A percentile compares a stretch with the other conserved stretches of the same genome.
These are phyloP conservation scores for Gossypium raimondii DNA, from an alignment of 345 rosid species.

Conservation along the genomic window DNA sequence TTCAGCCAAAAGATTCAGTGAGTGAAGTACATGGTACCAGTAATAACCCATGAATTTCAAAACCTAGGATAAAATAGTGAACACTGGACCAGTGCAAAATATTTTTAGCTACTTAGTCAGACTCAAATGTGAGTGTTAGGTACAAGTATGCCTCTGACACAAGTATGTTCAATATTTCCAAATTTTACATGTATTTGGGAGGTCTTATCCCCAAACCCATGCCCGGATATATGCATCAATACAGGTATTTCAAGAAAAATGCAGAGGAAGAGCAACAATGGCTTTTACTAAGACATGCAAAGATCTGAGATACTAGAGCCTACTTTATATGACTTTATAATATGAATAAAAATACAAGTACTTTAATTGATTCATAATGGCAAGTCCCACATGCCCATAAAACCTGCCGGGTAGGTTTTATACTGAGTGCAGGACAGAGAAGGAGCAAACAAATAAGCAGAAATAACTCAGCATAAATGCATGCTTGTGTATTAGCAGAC, in stretches of 20 bases:
- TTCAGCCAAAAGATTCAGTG: neutral
- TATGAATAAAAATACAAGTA: neutral
- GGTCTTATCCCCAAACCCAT: neutral
- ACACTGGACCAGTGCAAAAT: neutral
- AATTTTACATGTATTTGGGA: neutral
- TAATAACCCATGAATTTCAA: neutral
- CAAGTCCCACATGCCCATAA: constrained; percentile 53
- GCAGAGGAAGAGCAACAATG: neutral
- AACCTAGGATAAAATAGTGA: neutral
- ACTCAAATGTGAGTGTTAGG: neutral
- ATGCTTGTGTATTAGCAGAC: neutral
- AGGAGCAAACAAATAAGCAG: too few relatives aligned
- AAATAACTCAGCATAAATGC: neutral
- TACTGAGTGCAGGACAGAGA: neutral
- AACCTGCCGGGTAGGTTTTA: constrained; percentile 78
- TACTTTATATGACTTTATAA: neutral
- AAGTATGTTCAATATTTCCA: neutral
- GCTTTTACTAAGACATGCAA: neutral
- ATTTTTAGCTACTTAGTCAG: neutral
- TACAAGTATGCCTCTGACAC: neutral
- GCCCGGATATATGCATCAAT: neutral
- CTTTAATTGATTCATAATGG: neutral
- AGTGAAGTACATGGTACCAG: neutral
- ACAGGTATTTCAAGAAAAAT: neutral
- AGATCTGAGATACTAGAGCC: neutral